These are phyloP conservation scores for Boletus tomentosulus DNA, from an alignment of 768 basidiomycete species.

Conservation along the genomic window DNA sequence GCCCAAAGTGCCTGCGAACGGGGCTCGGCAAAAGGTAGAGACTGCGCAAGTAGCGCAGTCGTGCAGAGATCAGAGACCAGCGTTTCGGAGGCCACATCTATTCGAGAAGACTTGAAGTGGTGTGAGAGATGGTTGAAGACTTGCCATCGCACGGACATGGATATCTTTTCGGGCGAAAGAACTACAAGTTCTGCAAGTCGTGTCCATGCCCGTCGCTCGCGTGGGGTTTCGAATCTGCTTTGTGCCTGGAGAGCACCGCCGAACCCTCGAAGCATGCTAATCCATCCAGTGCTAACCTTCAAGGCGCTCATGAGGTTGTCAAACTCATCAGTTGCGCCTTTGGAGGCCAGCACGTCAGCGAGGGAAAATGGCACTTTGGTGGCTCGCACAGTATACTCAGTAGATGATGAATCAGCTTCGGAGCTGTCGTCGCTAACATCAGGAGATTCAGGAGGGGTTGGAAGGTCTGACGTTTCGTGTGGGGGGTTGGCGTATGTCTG, in stretches of 20 bases:
- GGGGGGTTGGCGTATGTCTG: background rate
- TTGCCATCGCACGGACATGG: slow-evolving; percentile 42
- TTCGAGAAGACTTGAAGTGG: background rate
- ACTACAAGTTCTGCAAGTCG: slow-evolving; percentile 46
- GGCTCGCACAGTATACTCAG: slow-evolving; percentile 23
- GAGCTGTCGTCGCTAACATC: slow-evolving; percentile 14
- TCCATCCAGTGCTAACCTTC: slow-evolving; percentile 34
- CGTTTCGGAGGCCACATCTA: slow-evolving; percentile 25
- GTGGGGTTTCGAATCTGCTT: slow-evolving; percentile 17
- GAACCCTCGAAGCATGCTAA: slow-evolving; percentile 33
- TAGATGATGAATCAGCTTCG: slow-evolving; percentile 25
- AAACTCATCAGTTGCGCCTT: slow-evolving; percentile 38
- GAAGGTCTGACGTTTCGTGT: slow-evolving; percentile 14
- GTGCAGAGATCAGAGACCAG: slow-evolving; percentile 51
- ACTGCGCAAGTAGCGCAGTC: slow-evolving; percentile 52
- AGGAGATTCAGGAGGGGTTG: slow-evolving; percentile 29
- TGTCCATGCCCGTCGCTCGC: slow-evolving; percentile 48
- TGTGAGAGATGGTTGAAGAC: slow-evolving; percentile 52
- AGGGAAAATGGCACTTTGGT: slow-evolving; percentile 14
- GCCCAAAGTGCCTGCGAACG: slow-evolving; percentile 47
- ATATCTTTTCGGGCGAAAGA: slow-evolving; percentile 25
- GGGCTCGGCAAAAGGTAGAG: slow-evolving; percentile 32
- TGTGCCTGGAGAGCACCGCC: slow-evolving; percentile 3
- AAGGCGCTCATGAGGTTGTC: slow-evolving; percentile 37
- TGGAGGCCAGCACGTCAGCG: slow-evolving; percentile 29